Percentiles rank a stretch among this genome's conserved stretches.
phyloP scores from a whole-genome alignment of 768 basidiomycete genomes.

The Nidula microcarpa region DNA sequence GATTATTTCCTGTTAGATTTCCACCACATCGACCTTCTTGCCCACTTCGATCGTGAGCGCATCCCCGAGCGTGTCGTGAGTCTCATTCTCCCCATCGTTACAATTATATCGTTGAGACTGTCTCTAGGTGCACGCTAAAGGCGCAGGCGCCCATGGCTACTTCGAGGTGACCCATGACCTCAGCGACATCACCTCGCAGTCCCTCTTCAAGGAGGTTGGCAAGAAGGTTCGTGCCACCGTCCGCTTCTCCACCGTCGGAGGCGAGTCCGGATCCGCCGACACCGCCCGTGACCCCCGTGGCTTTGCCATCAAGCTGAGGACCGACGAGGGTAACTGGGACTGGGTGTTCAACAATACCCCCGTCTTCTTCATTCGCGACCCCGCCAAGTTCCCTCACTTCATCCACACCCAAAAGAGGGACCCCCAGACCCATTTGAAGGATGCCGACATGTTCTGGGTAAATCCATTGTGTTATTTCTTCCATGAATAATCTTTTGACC shows the following conservation, averaged over 20 bases:
- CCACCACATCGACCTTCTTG: conserved; percentile 84
- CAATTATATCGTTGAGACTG: conserved; percentile 19
- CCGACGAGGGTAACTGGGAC: conserved; percentile 89
- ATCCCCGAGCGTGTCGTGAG: conserved; percentile 91
- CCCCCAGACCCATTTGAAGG: conserved; percentile 90
- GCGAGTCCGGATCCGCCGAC: conserved; percentile 85
- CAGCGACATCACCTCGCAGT: conserved; percentile 74
- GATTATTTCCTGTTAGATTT: conserved; percentile 50
- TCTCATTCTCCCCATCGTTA: conserved; percentile 5
- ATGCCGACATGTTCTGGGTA: conserved; percentile 84
- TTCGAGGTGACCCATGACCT: conserved; percentile 88
- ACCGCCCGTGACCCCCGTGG: conserved; percentile 93
- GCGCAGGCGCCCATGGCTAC: conserved; percentile 89
- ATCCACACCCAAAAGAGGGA: conserved; percentile 92
- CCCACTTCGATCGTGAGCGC: conserved; percentile 92
- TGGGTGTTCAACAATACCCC: conserved; percentile 94
- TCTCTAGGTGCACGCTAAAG: conserved; percentile 84
- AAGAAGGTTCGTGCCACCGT: conserved; percentile 72
- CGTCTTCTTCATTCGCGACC: conserved; percentile 86
- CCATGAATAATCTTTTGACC: background rate
- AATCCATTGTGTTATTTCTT: conserved; percentile 6
- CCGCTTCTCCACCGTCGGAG: conserved; percentile 93
- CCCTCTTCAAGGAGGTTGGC: conserved; percentile 61
- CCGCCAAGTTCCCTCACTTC: conserved; percentile 89
- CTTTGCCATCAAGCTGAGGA: conserved; percentile 86